phyloP scores from a whole-genome alignment of 1,139 yeast genomes.

The Diutina neorugosa region DNA sequence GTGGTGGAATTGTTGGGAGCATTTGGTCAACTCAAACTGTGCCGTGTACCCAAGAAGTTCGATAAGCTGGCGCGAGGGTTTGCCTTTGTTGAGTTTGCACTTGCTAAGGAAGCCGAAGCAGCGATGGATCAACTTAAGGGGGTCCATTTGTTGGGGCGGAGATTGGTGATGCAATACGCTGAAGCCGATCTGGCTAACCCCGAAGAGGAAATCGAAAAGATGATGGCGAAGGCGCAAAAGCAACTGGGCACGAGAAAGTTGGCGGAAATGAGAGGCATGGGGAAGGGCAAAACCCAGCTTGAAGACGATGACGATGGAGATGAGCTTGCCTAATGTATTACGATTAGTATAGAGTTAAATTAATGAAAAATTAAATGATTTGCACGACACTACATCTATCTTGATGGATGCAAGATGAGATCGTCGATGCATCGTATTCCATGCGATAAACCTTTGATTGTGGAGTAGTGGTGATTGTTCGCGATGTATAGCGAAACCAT shows the following conservation, averaged over 20 bases:
- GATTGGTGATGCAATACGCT: constrained; percentile 92
- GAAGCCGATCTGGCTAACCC: constrained; percentile 71
- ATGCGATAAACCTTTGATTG: no score
- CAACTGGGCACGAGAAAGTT: constrained; percentile 72
- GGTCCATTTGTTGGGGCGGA: constrained; percentile 91
- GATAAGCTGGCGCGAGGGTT: constrained; percentile 94
- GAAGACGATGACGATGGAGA: not conserved
- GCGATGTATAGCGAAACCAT: no score
- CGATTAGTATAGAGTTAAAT: not conserved
- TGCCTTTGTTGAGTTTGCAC: constrained; percentile 87
- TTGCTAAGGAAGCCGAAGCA: constrained; percentile 84
- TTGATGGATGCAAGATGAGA: no score
- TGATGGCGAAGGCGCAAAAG: constrained; percentile 75
- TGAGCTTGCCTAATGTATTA: not conserved
- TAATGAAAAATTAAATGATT: no score
- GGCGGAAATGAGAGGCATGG: constrained; percentile 58
- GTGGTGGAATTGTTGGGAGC: constrained; percentile 83
- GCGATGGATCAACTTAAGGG: constrained; percentile 96
- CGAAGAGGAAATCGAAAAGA: constrained; percentile 79
- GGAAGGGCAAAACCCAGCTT: constrained; percentile 13
- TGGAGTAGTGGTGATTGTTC: no score
- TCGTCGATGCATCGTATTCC: no score
- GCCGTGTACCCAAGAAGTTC: constrained; percentile 92
- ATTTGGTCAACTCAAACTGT: constrained; percentile 89
- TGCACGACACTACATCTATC: no score